Evolutionary conservation across 257 asterid genomes (phyloP).

Genomic region (Perilla frutescens): DNA sequence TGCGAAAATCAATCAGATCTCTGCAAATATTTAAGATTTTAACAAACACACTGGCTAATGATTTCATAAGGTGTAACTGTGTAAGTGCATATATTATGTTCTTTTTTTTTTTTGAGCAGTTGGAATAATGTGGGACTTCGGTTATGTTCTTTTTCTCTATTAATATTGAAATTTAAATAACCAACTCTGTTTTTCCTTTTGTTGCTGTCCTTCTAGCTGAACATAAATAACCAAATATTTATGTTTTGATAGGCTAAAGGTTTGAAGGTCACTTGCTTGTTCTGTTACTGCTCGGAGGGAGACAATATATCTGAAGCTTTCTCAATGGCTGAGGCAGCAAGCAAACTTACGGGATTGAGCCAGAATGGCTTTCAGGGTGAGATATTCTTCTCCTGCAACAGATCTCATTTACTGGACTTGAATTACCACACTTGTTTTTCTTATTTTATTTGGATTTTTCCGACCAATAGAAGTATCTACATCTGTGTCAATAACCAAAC

Average conservation of each 20-base stretch:
- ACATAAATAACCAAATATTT: not conserved
- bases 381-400: slow-evolving; percentile 30
- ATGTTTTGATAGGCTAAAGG: slow-evolving; percentile 74
- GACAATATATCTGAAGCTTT: slow-evolving; percentile 94
- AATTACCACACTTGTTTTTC: too few relatives aligned
- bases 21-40: not conserved
- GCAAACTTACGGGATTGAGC: slow-evolving; percentile 57
- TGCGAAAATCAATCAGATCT: slow-evolving; percentile 2
- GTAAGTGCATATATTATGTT: not conserved
- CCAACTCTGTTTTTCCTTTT: not conserved
- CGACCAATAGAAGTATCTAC: too few relatives aligned
- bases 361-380: slow-evolving; percentile 58
- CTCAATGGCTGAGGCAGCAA: slow-evolving; percentile 82
- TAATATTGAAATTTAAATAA: too few relatives aligned
- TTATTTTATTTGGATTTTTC: not conserved
- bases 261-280: slow-evolving; percentile 82
- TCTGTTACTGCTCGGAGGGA: slow-evolving; percentile 98
- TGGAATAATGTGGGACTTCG: not conserved
- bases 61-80: not conserved
- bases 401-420: too few relatives aligned
- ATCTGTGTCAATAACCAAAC: not conserved
- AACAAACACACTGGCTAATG: not conserved
- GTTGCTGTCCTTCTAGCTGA: slow-evolving; percentile 13
- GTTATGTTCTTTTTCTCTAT: not conserved
- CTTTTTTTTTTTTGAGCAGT: not conserved